Base-by-base conservation (phyloP, 306 rosid species). In the Myrica gale region DNA sequence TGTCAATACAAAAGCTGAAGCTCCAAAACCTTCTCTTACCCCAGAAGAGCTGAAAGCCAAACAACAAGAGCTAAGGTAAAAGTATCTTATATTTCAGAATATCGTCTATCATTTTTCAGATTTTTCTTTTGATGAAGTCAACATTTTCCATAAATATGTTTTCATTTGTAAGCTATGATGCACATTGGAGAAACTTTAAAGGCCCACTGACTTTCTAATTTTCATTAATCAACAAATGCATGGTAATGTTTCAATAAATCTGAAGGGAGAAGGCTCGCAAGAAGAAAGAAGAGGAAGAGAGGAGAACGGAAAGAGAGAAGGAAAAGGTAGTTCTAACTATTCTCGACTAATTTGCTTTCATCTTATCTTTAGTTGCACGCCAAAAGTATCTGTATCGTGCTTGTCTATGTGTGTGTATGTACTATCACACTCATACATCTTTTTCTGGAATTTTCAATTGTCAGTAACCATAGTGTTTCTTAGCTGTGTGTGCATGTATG, bases 271-370 rank as follows among this genome's bases (percentile, higher is more conserved):
- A 78, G 74, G 99, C 97, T 78, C 97, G 97, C 72, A 92, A 95
- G 93, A 95, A 90, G 93, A 95, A 95, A 88, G 97, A 95, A 87
- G 99, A 95, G 84, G 97, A 92, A 73, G 99, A 92, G 74, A 95
- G 84, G 89, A 90, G 78, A 80, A 71, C 4, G 56, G 97, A 95
- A 82, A 90, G 90, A 81, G 99, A 95, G 85, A 92, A 47, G 78
- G 99, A 95, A 86, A 95, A 89, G 97, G 97, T 95, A 78, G 65
- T 79, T 78, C 11, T 73, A 45, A 60, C 61, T 16, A 55, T 79
- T 74, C 44, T 72, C 74, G 58, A 47, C 62, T 68, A 47, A 70
- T 60, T 68, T 44, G 37, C 81, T 82, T 81, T 78, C 39, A 57
- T 62, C 21, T 74, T 78, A 39, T 66, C 43, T 60, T 45, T 54